These are phyloP conservation scores for Botryotinia narcissicola DNA, from an alignment of 2,329 filamentous ascomycete genomes.

Conservation along the genomic window DNA sequence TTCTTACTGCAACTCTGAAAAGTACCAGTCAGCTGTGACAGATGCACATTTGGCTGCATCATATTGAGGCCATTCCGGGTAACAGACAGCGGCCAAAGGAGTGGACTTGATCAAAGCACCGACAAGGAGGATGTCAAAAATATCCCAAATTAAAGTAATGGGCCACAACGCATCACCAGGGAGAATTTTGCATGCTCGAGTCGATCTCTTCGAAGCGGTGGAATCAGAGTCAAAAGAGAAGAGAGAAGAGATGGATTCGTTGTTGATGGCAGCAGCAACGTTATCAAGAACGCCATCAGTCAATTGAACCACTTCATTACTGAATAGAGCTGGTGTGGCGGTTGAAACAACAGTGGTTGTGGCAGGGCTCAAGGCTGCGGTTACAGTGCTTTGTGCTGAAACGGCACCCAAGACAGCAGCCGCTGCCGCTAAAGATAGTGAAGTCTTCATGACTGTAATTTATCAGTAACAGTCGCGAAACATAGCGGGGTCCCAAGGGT, in stretches of 20 bases:
- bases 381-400: not conserved
- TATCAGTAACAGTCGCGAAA: not conserved
- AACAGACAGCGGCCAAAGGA: conserved; percentile 47
- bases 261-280: conserved; percentile 22
- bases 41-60: conserved; percentile 39
- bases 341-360: not conserved
- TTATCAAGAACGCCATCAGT: conserved; percentile 27
- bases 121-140: conserved; percentile 46
- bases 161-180: conserved; percentile 46
- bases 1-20: conserved; percentile 41
- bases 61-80: conserved; percentile 37
- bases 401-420: not conserved
- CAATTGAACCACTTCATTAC: conserved; percentile 25
- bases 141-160: conserved; percentile 44
- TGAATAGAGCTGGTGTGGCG: conserved; percentile 17
- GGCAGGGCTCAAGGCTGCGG: not conserved
- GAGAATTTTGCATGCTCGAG: conserved; percentile 29
- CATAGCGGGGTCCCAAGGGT: not conserved
- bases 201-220: not conserved
- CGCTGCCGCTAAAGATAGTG: not conserved
- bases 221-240: conserved; percentile 22
- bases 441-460: conserved; percentile 14
- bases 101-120: conserved; percentile 45
- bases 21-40: conserved; percentile 37
- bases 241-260: conserved; percentile 15